phyloP scores from a whole-genome alignment of 2,329 filamentous ascomycete species.

The Colletotrichum sansevieriae region DNA sequence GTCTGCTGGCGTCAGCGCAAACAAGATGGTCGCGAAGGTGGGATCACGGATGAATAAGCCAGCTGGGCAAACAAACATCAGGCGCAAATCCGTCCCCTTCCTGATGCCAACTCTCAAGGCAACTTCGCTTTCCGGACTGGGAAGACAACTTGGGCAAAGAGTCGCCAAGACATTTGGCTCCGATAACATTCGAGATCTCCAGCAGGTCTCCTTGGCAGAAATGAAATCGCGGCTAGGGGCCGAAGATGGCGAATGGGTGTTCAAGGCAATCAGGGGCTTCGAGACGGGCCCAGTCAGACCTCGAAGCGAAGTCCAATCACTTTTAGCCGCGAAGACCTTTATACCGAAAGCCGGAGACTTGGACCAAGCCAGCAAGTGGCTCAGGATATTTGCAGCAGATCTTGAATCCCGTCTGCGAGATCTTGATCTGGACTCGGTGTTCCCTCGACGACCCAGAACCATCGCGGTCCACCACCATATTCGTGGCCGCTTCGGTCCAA shows the following conservation, averaged over 20 bases:
- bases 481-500: background rate
- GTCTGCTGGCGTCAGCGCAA: background rate
- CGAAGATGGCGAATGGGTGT: constrained; percentile 1
- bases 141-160: background rate
- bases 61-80: background rate
- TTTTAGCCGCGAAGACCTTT: background rate
- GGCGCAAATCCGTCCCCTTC: background rate
- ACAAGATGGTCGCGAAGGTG: constrained; percentile 1
- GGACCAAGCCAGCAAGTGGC: background rate
- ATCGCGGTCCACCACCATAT: background rate
- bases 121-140: background rate
- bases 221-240: background rate
- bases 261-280: background rate
- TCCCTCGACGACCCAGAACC: background rate
- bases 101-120: constrained; percentile 1
- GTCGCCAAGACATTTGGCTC: background rate
- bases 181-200: background rate
- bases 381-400: background rate
- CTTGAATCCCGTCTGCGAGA: background rate
- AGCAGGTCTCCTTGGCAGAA: background rate
- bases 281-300: background rate
- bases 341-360: background rate
- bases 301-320: background rate
- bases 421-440: background rate
- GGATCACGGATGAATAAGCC: background rate